Base-by-base conservation (phyloP, 441 rosid genomes). In the Adansonia madagascariensis region DNA sequence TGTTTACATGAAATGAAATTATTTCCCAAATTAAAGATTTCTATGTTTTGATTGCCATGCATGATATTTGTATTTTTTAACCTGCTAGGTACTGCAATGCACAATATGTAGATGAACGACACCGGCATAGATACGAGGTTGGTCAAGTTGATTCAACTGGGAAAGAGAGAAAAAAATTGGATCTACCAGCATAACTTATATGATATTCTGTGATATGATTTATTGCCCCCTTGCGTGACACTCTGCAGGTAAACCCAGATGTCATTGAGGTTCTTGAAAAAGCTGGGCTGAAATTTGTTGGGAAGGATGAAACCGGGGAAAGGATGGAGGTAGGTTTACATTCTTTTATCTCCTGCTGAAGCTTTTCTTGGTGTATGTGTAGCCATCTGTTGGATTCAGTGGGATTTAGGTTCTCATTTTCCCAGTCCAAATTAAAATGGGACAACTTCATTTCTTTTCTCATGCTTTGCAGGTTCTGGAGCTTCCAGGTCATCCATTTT, bases 111-210 rank as follows among this genome's bases (percentile, higher is more conserved):
- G 88, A 86, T 66, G 95, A 91, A 75, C 82, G 95, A 7, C 95
- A 89, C 80, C 87, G 95, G 5, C 93, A 91, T 72, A 86, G 95
- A 83, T 91, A 91, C 46, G 93, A 91, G 95, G 94, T 91, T 77
- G 57, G 86, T 75, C 69, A 74, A 39, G 71, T 75, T 71, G 49
- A 17, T 76, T 68, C n/a, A 41, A 52, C 68, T 35, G 60, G 49
- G 60, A 43, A 62, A 75, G 49, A 47, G 50, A 10, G 17, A 22
- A 43, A 62, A 35, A 75, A 49, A 9, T 10, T 57, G 43, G 57
- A 73, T 35, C 50, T 59, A 27, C 24, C 8, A 24, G 12, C 27
- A 41, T 43, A 65, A 43, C n/a, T 56, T 78, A 65, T 78, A 78
- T 7, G 75, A 15, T 72, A 17, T 59, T 15, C 9, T 14, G 8